Evolutionary conservation across 176 grass and related monocot species (phyloP).

Genomic region (Zea mays): Zm-B73-REFERENCE-NAM-5.0 NC_050102.1:163886001-163886500

Average conservation of each 20-base stretch:
- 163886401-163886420: background rate
- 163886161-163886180: slow-evolving; percentile 29
- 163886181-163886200: slow-evolving; percentile 51
- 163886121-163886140: slow-evolving; percentile 53
- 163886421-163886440: slow-evolving; percentile 33
- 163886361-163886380: background rate
- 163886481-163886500: slow-evolving; percentile 45
- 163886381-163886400: background rate
- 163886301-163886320: slow-evolving; percentile 7
- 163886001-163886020: slow-evolving; percentile 52
- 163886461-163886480: slow-evolving; percentile 48
- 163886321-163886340: background rate
- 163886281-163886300: background rate
- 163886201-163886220: slow-evolving; percentile 69
- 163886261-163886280: background rate
- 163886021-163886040: slow-evolving; percentile 54
- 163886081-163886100: slow-evolving; percentile 78
- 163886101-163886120: slow-evolving; percentile 21
- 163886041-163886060: slow-evolving; percentile 48
- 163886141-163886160: slow-evolving; percentile 31
- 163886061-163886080: slow-evolving; percentile 49
- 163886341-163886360: background rate
- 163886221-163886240: slow-evolving; percentile 43
- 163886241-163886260: background rate
- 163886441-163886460: slow-evolving; percentile 60